phyloP scores from a whole-genome alignment of 2,329 filamentous ascomycete genomes.

The Paramyrothecium roridum region DNA sequence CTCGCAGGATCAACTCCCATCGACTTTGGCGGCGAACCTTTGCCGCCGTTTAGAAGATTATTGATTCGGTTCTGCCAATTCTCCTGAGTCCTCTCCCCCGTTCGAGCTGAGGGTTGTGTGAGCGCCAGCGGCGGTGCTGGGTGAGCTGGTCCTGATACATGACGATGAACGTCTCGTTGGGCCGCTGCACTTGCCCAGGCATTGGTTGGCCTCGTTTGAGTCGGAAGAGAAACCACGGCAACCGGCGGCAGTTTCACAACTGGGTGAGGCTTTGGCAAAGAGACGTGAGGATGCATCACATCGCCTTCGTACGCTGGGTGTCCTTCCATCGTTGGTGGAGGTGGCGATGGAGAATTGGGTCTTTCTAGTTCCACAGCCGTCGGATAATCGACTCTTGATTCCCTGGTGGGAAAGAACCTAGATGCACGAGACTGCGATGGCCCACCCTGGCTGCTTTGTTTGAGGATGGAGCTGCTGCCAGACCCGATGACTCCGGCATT shows the following conservation, averaged over 20 bases:
- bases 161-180: conserved; percentile 24
- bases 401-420: conserved; percentile 59
- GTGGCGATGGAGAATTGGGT: conserved; percentile 62
- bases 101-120: conserved; percentile 15
- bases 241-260: conserved; percentile 77
- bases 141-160: background rate
- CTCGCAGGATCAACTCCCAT: conserved; percentile 66
- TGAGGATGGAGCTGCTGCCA: conserved; percentile 19
- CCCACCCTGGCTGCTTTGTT: conserved; percentile 22
- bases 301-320: conserved; percentile 74
- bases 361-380: conserved; percentile 34
- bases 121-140: conserved; percentile 9
- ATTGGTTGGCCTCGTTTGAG: conserved; percentile 21
- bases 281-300: conserved; percentile 62
- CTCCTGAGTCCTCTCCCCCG: conserved; percentile 33
- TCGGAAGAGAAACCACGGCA: conserved; percentile 15
- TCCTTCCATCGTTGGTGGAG: conserved; percentile 66
- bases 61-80: conserved; percentile 86
- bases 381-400: conserved; percentile 39
- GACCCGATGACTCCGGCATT: conserved; percentile 23
- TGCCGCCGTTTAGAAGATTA: conserved; percentile 67
- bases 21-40: conserved; percentile 54
- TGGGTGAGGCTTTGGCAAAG: conserved; percentile 66
- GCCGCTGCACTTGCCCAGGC: conserved; percentile 32
- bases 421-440: conserved; percentile 50